Percentiles rank a stretch among this genome's conserved stretches.
Conservation (phyloP, 495 filamentous ascomycete genomes). For the Monascus purpureus region DNA sequence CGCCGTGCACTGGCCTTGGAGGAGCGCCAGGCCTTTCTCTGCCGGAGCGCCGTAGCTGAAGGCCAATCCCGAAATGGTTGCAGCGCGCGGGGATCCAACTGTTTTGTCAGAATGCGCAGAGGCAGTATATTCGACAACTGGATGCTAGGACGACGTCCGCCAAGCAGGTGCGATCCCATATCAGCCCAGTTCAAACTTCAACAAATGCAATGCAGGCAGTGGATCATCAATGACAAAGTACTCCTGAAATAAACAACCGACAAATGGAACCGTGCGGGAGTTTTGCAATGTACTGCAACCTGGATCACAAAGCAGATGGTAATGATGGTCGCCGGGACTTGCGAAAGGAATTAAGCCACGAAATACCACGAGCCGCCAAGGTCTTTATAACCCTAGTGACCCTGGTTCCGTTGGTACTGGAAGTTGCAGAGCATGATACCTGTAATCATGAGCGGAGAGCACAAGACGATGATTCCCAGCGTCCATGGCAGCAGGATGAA, state of each 20-base stretch:
- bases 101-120: no score
- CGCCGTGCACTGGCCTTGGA: no score
- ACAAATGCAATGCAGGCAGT: no score
- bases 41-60: no score
- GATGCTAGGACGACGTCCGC: no score
- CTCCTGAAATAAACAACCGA: slow-evolving; percentile 51
- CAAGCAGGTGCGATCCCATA: no score
- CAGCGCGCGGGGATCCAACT: no score
- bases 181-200: no score
- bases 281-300: slow-evolving; percentile 57
- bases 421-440: slow-evolving; percentile 60
- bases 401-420: slow-evolving; percentile 48
- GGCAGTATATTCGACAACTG: no score
- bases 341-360: slow-evolving; percentile 70
- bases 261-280: slow-evolving; percentile 63
- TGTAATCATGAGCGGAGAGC: slow-evolving; percentile 57
- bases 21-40: no score
- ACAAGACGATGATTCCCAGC: slow-evolving; percentile 39
- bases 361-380: slow-evolving; percentile 67
- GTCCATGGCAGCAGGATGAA: slow-evolving; percentile 47
- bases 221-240: slow-evolving; percentile 13
- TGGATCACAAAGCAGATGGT: slow-evolving; percentile 60
- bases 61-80: no score
- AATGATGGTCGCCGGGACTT: slow-evolving; percentile 57
- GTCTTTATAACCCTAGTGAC: slow-evolving; percentile 49